These are phyloP conservation scores for Monosporascus sp. DNA, from an alignment of 2,329 filamentous ascomycete genomes.

Conservation along the genomic window DNA sequence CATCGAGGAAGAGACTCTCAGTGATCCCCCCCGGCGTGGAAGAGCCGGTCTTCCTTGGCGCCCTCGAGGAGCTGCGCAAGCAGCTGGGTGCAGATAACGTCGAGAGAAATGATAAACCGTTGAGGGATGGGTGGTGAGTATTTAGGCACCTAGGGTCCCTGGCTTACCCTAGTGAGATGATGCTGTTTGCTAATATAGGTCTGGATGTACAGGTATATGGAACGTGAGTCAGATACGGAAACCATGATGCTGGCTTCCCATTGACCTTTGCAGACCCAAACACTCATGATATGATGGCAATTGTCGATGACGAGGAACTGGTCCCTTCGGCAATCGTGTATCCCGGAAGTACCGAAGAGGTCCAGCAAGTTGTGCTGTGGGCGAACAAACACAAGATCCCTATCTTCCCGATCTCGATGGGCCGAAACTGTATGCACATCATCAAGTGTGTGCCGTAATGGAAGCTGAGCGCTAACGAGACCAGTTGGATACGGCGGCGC, in stretches of 20 bases:
- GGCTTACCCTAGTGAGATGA: not conserved
- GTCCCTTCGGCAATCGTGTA: slow-evolving; percentile 37
- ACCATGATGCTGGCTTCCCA: not conserved
- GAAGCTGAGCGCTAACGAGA: not conserved
- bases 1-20: slow-evolving; percentile 22
- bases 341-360: slow-evolving; percentile 24
- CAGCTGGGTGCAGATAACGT: slow-evolving; percentile 32
- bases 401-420: slow-evolving; percentile 23
- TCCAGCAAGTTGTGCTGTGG: slow-evolving; percentile 27
- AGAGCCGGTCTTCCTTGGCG: slow-evolving; percentile 23
- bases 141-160: slow-evolving; percentile 6
- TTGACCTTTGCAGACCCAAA: slow-evolving; percentile 26
- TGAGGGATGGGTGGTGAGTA: slow-evolving; percentile 34
- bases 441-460: not conserved
- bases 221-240: slow-evolving; percentile 13
- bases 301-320: slow-evolving; percentile 39
- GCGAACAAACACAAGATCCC: slow-evolving; percentile 23
- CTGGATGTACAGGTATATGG: slow-evolving; percentile 21
- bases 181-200: not conserved
- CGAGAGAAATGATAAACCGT: slow-evolving; percentile 34
- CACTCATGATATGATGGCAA: slow-evolving; percentile 35
- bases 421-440: slow-evolving; percentile 22
- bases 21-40: slow-evolving; percentile 35
- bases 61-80: slow-evolving; percentile 29
- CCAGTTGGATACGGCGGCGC: slow-evolving; percentile 48